These are phyloP conservation scores for Bonia amplexicaulis DNA, from an alignment of 176 grass and related monocot species.

Conservation along the genomic window DNA sequence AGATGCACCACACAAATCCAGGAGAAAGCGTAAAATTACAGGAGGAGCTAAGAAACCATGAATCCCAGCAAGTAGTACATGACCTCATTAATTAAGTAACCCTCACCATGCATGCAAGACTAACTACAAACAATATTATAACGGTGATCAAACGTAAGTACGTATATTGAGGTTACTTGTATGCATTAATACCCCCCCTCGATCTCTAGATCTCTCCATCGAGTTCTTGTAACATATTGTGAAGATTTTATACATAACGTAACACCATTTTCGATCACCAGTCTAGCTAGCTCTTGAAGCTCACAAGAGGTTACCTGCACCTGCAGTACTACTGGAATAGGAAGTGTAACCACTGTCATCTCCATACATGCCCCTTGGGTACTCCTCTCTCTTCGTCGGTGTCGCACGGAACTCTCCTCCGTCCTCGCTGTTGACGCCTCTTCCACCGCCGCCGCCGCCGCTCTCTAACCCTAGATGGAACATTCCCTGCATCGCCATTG, in stretches of 20 bases:
- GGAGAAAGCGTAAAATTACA: not conserved
- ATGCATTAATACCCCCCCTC: not conserved
- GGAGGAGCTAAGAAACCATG: not conserved
- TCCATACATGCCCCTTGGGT: slow-evolving; percentile 11
- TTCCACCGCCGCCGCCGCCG: not conserved
- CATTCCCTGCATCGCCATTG: slow-evolving; percentile 15
- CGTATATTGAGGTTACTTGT: not conserved
- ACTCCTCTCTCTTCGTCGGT: slow-evolving; percentile 4
- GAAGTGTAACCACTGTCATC: not conserved
- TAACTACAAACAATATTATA: not conserved
- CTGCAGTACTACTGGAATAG: slow-evolving; percentile 9
- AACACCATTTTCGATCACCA: slow-evolving; percentile 4
- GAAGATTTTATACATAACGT: slow-evolving; percentile 10
- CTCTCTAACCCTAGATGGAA: slow-evolving; percentile 24
- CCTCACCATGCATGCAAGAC: not conserved
- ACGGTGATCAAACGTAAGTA: not conserved
- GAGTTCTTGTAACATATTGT: not conserved
- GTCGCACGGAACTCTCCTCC: not conserved
- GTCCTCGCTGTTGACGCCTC: not conserved
- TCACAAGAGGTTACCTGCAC: slow-evolving; percentile 27
- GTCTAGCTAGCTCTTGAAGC: not conserved
- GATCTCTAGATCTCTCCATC: not conserved
- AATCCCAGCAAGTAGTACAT: not conserved
- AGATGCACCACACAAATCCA: not conserved
- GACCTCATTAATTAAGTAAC: not conserved